Base-by-base conservation (phyloP, 441 rosid species). In the Erodium texanum region DNA sequence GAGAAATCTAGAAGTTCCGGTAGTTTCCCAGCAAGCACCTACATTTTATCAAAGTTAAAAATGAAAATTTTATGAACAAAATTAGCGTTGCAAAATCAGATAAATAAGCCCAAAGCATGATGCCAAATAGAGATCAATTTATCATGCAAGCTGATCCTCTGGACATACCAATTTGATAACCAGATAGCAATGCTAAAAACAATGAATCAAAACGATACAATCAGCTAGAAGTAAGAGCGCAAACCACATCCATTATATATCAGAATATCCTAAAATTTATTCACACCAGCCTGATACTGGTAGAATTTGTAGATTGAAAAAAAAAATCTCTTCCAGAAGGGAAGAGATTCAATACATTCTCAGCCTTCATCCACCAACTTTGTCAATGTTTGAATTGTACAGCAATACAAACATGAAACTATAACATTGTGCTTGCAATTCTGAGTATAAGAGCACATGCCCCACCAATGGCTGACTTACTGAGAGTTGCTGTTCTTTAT, bases 1-100 rank as follows among this genome's bases (percentile, higher is more conserved):
- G 93, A 80, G 78, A 95, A 92, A 80, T 92, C 95, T 65, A 90
- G 75, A 71, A 89, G 88, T 73, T 90, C 96, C n/a, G 97, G 92
- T 66, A 86, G 81, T 82, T 92, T 89, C 68, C 88, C 98, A 72
- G 81, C 90, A 69, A 95, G 90, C 73, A 95, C 93, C 96, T 95
- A 77, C 65, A 77, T 65, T 70, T 73, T 56, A 70, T 68, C 61
- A 73, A 76, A 58, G 62, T 19, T 20, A 22, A 58, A 43, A 43
- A 11, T 43, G 50, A 43, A 43, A 14, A 43, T 9, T 43, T 43
- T 10, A 43, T 10, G 15, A 14, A 43, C 2, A 12, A 43, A 43
- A 43, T 10, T 41, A 7, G 2, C 10, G 14, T 12, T 12, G 9
- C 48, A 43, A 2, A 43, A 12, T 43, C 50, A 43, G 50, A 43